Conservation (phyloP, 176 grass and related monocot genomes). For the Lolium rigidum region DNA sequence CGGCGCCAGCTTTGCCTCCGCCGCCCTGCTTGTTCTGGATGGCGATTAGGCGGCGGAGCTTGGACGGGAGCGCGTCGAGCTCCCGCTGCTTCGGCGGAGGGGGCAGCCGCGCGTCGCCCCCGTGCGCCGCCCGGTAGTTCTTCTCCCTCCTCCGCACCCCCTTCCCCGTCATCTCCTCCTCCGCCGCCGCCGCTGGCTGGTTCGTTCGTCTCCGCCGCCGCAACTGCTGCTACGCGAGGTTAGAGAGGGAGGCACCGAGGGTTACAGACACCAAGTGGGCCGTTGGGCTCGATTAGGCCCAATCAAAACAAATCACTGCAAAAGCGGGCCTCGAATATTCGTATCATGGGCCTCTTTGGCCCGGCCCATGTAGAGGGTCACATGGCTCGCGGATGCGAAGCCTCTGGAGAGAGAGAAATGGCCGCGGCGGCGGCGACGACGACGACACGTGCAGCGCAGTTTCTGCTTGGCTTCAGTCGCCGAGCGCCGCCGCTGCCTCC, state of each 20-base stretch:
- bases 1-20: neutral
- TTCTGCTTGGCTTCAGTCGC: slow-evolving; percentile 31
- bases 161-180: slow-evolving; percentile 70
- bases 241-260: neutral
- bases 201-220: slow-evolving; percentile 11
- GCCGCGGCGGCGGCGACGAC: slow-evolving; percentile 22
- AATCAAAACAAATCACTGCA: neutral
- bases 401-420: neutral
- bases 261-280: neutral
- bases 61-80: slow-evolving; percentile 81
- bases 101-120: slow-evolving; percentile 55
- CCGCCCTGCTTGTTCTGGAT: slow-evolving; percentile 57
- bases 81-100: slow-evolving; percentile 80
- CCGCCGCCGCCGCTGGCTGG: neutral
- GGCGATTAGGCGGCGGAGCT: slow-evolving; percentile 84
- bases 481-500: neutral
- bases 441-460: slow-evolving; percentile 14
- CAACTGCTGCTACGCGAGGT: neutral
- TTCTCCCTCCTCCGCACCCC: slow-evolving; percentile 83
- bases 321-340: neutral
- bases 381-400: neutral
- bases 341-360: neutral
- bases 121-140: slow-evolving; percentile 83
- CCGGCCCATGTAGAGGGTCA: neutral
- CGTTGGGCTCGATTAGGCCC: neutral